Conservation (phyloP, 495 filamentous ascomycete species). For the Xylaria grammica region DNA sequence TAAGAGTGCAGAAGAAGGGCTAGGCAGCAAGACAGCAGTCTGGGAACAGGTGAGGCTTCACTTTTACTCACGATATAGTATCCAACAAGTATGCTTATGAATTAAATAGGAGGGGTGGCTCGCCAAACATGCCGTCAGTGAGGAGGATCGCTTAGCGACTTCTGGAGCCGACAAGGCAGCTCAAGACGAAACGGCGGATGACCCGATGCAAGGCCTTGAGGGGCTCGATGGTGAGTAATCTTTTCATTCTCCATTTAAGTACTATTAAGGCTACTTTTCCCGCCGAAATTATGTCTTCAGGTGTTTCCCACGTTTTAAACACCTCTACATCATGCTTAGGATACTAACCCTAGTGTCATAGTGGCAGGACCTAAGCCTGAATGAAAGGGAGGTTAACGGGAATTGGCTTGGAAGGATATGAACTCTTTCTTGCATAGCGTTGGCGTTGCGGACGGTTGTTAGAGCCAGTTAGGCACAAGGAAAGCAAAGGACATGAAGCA, state of each 20-base stretch:
- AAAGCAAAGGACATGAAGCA: slow-evolving; percentile 25
- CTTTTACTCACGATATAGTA: slow-evolving; percentile 7
- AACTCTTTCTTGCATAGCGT: slow-evolving; percentile 46
- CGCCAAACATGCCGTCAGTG: slow-evolving; percentile 85
- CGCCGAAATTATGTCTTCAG: no score
- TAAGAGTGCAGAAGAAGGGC: slow-evolving; percentile 82
- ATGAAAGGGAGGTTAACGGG: slow-evolving; percentile 45
- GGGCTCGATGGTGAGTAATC: slow-evolving; percentile 89
- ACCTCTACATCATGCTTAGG: no score
- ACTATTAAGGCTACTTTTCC: no score
- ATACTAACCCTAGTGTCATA: no score
- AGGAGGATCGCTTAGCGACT: slow-evolving; percentile 76
- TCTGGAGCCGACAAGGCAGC: slow-evolving; percentile 59
- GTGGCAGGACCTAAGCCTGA: slow-evolving; percentile 88
- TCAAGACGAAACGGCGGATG: slow-evolving; percentile 62
- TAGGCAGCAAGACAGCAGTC: slow-evolving; percentile 93
- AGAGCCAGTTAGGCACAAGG: slow-evolving; percentile 18
- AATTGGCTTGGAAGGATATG: slow-evolving; percentile 8
- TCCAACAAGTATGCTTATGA: slow-evolving; percentile 37
- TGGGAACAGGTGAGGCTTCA: slow-evolving; percentile 86
- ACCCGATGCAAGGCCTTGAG: slow-evolving; percentile 96
- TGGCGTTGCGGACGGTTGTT: slow-evolving; percentile 44
- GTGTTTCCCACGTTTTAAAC: no score
- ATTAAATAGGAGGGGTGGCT: slow-evolving; percentile 83
- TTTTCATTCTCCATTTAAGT: no score